Percentiles rank a stretch among this genome's conserved stretches.
Evolutionary conservation across 2,329 filamentous ascomycete genomes (phyloP).

Genomic region (Paraphoma chrysanthemicola): DNA sequence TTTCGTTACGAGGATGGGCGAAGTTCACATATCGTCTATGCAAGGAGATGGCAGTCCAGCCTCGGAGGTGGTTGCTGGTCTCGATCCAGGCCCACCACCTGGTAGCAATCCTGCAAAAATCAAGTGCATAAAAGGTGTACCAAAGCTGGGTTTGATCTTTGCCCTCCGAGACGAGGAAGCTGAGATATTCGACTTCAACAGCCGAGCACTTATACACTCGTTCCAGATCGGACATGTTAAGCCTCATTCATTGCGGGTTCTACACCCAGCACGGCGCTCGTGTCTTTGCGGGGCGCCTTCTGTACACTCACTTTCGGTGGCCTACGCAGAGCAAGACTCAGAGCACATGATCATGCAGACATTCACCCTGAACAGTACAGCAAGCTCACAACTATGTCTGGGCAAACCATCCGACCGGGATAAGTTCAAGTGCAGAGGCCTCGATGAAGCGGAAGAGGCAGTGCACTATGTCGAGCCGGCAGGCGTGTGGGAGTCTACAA

Average conservation of each 20-base stretch:
- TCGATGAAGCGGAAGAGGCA: slow-evolving; percentile 55
- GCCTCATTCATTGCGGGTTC: slow-evolving; percentile 65
- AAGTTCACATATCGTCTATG: slow-evolving; percentile 42
- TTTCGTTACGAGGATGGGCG: slow-evolving; percentile 42
- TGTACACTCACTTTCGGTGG: slow-evolving; percentile 68
- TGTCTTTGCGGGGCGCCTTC: slow-evolving; percentile 63
- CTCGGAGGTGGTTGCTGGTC: slow-evolving; percentile 42
- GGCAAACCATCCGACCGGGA: slow-evolving; percentile 50
- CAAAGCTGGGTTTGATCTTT: slow-evolving; percentile 66
- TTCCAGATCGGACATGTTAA: slow-evolving; percentile 67
- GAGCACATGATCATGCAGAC: slow-evolving; percentile 71
- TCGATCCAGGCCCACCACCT: slow-evolving; percentile 44
- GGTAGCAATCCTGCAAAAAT: slow-evolving; percentile 54
- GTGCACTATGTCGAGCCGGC: slow-evolving; percentile 66
- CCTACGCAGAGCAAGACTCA: slow-evolving; percentile 66
- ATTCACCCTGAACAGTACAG: slow-evolving; percentile 62
- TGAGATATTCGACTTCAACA: slow-evolving; percentile 67
- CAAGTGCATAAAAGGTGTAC: slow-evolving; percentile 65
- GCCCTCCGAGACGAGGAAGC: slow-evolving; percentile 64
- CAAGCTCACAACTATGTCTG: slow-evolving; percentile 64
- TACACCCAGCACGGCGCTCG: slow-evolving; percentile 61
- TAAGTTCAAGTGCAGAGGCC: slow-evolving; percentile 40
- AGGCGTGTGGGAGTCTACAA: slow-evolving; percentile 69
- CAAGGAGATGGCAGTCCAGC: slow-evolving; percentile 30
- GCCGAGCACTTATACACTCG: slow-evolving; percentile 64